Evolutionary conservation across 805 yeast genomes (phyloP).

Genomic region (Ogataea paraovalis): DNA sequence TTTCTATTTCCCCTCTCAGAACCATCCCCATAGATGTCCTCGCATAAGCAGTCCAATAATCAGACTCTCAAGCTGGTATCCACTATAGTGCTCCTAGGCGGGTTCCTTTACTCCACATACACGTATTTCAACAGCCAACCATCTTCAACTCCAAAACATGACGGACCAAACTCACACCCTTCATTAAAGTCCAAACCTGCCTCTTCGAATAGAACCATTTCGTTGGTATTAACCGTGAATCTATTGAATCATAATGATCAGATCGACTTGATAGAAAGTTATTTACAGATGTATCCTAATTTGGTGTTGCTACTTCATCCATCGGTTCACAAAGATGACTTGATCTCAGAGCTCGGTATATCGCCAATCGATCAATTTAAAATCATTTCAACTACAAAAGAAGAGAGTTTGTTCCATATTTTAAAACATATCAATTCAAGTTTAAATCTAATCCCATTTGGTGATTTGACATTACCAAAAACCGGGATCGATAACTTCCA

Average conservation of each 20-base stretch:
- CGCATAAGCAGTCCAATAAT: neutral
- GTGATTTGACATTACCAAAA: slow-evolving; percentile 14
- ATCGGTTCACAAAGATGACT: slow-evolving; percentile 10
- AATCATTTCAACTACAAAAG: slow-evolving; percentile 43
- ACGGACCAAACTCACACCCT: neutral
- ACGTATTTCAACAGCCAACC: slow-evolving; percentile 5
- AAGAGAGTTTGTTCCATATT: slow-evolving; percentile 50
- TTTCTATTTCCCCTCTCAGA: no score
- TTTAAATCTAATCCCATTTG: slow-evolving; percentile 22
- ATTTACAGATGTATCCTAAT: slow-evolving; percentile 18
- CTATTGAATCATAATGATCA: neutral
- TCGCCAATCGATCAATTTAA: no score
- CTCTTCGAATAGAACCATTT: slow-evolving; percentile 7
- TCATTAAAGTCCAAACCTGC: neutral
- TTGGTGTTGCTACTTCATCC: slow-evolving; percentile 29
- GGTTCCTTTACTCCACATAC: slow-evolving; percentile 6
- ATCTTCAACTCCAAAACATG: neutral
- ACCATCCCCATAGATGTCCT: neutral
- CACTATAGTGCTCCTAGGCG: neutral
- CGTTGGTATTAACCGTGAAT: slow-evolving; percentile 18
- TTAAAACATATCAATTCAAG: slow-evolving; percentile 41
- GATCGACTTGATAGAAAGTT: neutral
- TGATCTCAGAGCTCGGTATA: slow-evolving; percentile 14
- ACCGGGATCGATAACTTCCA: slow-evolving; percentile 20
- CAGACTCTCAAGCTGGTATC: neutral